Evolutionary conservation across 345 rosid species (phyloP).

Genomic region (Microcos paniculata): DNA sequence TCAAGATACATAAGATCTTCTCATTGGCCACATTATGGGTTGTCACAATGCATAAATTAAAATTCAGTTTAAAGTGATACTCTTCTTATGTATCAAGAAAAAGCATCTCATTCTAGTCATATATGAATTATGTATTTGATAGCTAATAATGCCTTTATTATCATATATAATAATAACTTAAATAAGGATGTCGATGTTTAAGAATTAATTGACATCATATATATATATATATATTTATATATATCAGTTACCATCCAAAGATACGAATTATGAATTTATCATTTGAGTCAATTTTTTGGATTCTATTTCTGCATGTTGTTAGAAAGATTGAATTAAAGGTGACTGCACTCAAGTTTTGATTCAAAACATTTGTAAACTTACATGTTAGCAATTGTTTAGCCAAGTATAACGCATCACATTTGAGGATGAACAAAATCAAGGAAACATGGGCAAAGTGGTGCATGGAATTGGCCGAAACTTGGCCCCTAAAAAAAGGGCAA

Average conservation of each 20-base stretch:
- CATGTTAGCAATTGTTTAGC: not conserved
- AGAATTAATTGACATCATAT: too few species aligned
- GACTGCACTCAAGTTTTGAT: not conserved
- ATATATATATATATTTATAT: too few species aligned
- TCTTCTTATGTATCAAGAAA: not conserved
- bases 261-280: not conserved
- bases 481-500: not conserved
- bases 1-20: not conserved
- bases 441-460: not conserved
- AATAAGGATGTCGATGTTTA: too few species aligned
- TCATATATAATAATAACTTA: too few species aligned
- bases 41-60: too few species aligned
- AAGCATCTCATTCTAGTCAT: not conserved
- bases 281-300: not conserved
- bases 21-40: not conserved
- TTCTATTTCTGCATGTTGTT: not conserved
- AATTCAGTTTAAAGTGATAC: not conserved
- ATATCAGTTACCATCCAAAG: too few species aligned
- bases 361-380: not conserved
- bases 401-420: not conserved
- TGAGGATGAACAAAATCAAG: not conserved
- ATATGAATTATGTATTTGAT: not conserved
- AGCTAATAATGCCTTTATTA: too few species aligned
- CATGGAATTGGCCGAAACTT: not conserved
- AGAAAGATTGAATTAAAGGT: not conserved